Evolutionary conservation across 805 yeast genomes (phyloP).

Genomic region (Metschnikowia drakensbergensis): DNA sequence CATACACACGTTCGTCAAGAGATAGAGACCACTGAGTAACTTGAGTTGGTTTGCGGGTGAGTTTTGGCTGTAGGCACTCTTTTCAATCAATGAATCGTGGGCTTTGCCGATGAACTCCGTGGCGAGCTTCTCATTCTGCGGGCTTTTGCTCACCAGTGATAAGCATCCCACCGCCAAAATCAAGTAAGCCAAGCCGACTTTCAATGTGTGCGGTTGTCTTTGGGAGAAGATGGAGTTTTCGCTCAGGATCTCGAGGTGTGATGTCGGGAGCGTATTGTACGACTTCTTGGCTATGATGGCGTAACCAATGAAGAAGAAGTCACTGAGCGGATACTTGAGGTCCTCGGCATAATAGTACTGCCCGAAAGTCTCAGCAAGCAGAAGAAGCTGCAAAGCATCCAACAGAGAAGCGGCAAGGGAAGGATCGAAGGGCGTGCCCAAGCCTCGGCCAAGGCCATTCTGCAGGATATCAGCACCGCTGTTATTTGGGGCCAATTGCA

Average conservation of each 20-base stretch:
- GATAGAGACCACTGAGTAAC: conserved; percentile 30
- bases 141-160: conserved; percentile 18
- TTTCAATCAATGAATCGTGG: conserved; percentile 41
- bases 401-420: conserved; percentile 79
- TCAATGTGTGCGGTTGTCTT: conserved; percentile 27
- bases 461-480: neutral
- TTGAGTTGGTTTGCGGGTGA: conserved; percentile 14
- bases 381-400: conserved; percentile 20
- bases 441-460: neutral
- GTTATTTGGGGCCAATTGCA: conserved; percentile 11
- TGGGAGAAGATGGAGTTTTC: conserved; percentile 21
- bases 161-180: conserved; percentile 44
- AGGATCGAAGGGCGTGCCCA: conserved; percentile 68
- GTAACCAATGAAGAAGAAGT: conserved; percentile 33
- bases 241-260: conserved; percentile 21
- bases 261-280: conserved; percentile 20
- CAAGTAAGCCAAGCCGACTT: conserved; percentile 39
- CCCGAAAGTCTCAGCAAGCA: conserved; percentile 27
- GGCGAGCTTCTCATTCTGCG: conserved; percentile 25
- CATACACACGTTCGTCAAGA: conserved; percentile 42
- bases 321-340: conserved; percentile 18
- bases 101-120: conserved; percentile 39
- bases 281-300: conserved; percentile 17
- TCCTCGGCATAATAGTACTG: conserved; percentile 10
- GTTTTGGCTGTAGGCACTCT: conserved; percentile 33